These are phyloP conservation scores for Daldinia vernicosa DNA, from an alignment of 495 filamentous ascomycete genomes.

Conservation along the genomic window DNA sequence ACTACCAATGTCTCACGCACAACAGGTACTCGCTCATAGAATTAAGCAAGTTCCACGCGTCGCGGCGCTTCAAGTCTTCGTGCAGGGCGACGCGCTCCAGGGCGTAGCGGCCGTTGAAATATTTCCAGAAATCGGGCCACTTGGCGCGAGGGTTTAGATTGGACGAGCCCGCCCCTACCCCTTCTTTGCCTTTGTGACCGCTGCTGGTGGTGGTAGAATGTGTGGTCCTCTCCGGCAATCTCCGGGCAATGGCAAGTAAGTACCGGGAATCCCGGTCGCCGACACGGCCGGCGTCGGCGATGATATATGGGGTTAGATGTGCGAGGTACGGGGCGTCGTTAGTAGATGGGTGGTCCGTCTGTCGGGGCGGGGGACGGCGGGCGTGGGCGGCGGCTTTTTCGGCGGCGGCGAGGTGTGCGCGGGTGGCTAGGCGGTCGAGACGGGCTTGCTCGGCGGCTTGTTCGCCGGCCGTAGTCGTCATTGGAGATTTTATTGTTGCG, in stretches of 20 bases:
- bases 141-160: constrained; percentile 54
- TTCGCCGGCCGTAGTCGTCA: constrained; percentile 48
- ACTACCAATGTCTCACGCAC: constrained; percentile 66
- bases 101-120: constrained; percentile 87
- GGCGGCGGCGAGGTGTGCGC: constrained; percentile 55
- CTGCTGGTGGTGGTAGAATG: background rate
- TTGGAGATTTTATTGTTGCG: constrained; percentile 25
- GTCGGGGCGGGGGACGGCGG: constrained; percentile 52
- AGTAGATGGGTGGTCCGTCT: constrained; percentile 57
- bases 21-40: constrained; percentile 67
- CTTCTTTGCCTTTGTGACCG: background rate
- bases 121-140: constrained; percentile 70
- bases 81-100: constrained; percentile 84
- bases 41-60: constrained; percentile 74
- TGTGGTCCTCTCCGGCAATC: constrained; percentile 53
- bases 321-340: constrained; percentile 59
- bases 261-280: constrained; percentile 73
- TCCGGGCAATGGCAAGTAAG: constrained; percentile 72
- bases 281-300: constrained; percentile 65
- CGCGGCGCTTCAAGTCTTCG: constrained; percentile 86
- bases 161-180: constrained; percentile 31
- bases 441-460: constrained; percentile 61
- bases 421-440: constrained; percentile 59
- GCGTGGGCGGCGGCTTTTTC: constrained; percentile 59
- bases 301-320: constrained; percentile 58